Conservation (phyloP, 208 protist species). For the Leishmania mexicana region DNA sequence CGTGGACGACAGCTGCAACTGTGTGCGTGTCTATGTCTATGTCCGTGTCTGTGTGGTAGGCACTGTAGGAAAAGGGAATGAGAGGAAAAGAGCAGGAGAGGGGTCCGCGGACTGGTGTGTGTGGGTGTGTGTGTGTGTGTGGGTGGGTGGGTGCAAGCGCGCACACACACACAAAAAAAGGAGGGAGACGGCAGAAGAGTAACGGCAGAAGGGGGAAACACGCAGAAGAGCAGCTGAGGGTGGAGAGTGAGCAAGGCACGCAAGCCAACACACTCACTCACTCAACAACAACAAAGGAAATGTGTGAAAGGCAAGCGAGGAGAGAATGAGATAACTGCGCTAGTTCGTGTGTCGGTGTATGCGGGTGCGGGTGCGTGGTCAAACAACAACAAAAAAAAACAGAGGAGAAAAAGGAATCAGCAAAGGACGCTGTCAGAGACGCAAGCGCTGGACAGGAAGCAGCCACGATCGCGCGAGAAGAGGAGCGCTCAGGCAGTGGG, state of each 20-base stretch:
- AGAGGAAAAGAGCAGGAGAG: background rate
- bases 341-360: background rate
- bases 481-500: background rate
- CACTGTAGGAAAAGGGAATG: background rate
- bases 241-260: background rate
- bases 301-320: background rate
- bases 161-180: background rate
- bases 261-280: background rate
- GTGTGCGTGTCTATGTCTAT: background rate
- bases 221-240: background rate
- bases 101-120: background rate
- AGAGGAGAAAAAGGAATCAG: background rate
- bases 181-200: background rate
- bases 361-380: background rate
- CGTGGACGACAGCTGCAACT: background rate
- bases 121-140: background rate
- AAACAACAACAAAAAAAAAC: conserved; percentile 13
- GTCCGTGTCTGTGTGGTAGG: background rate
- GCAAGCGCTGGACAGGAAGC: background rate
- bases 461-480: background rate
- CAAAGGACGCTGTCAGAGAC: background rate
- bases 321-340: background rate
- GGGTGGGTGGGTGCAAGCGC: background rate
- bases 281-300: background rate
- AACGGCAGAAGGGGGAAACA: background rate